These are phyloP conservation scores for Heritiera littoralis DNA, from an alignment of 345 rosid species.

Conservation along the genomic window DNA sequence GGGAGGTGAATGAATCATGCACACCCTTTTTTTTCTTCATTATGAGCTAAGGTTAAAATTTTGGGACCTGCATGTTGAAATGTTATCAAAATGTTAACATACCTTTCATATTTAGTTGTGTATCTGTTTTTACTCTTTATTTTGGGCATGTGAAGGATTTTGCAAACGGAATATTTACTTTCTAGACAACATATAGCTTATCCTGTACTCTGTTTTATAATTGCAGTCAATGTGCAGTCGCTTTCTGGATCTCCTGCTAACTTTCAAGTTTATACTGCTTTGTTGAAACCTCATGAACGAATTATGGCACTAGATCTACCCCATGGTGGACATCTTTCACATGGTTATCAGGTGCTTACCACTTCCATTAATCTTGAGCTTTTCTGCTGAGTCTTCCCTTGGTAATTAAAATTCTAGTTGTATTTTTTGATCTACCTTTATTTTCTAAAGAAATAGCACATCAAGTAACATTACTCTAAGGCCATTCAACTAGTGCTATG, in stretches of 20 bases:
- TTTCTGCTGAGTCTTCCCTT: conserved; percentile 13
- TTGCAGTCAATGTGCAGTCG: conserved; percentile 92
- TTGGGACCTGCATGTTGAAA: background rate
- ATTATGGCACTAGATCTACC: conserved; percentile 98
- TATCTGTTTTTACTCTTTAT: background rate
- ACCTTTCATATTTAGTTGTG: background rate
- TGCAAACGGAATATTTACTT: background rate
- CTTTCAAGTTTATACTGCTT: conserved; percentile 90
- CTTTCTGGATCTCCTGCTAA: conserved; percentile 96
- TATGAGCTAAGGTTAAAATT: background rate
- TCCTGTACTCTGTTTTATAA: background rate
- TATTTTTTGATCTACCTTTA: background rate
- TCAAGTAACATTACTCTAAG: background rate
- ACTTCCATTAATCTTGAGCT: background rate
- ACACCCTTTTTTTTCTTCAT: background rate
- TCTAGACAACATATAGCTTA: conserved; percentile 21
- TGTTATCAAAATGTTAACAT: background rate
- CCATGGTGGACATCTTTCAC: conserved; percentile 99
- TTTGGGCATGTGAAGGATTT: background rate
- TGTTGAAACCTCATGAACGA: conserved; percentile 91
- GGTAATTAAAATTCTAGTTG: background rate
- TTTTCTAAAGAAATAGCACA: background rate
- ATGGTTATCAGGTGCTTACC: conserved; percentile 86
- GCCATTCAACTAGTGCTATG: background rate
- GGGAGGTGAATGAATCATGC: conserved; percentile 66